Evolutionary conservation across 2,329 filamentous ascomycete species (phyloP), one percentile per base, ranked within the genome.

Genomic region (Davidsoniella australis): DNA sequence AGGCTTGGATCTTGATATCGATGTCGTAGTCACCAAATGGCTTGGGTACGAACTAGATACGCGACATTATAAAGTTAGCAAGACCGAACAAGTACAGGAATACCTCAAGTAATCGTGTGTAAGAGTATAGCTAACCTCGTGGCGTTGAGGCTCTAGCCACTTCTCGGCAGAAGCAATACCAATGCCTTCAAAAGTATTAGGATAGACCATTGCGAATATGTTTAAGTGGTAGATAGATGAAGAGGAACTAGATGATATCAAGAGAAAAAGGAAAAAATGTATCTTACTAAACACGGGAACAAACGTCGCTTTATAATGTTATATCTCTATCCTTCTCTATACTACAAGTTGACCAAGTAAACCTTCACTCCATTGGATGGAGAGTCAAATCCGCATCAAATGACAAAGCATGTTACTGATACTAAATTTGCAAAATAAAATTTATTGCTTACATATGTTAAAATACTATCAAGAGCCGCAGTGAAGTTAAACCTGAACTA

Each of bases 11-110:
- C 67, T 85, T 82, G 64, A 93, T 75, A 59, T 91, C 84, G 56
- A 91, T 76, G 60, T 91, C 84, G 64, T 82, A 73, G 60, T 86
- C 82, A 53, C 80, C 60, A 87, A 89, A 16, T 79, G 80, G 82
- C 69, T 93, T 91, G 52, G 88, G 78, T 57, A 79, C 75, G 69
- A 85, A 86, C 69, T 88, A 20, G 12, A 40, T 23, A 23, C 20
- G 38, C 23, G 17, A 46, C 29, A 20, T 8, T 6, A 41, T 7
- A 23, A 43, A 14, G 38, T 18, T 7, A 37, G 40, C 16, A 29
- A 42, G 23, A 17, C 6, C 18, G 20, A 48, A 40, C 14, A 47
- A 36, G 20, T 23, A 23, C 20, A 5, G 16, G 5, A 46, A 36
- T 10, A 46, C 23, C n/a, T 9, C 18, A 9, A 36, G 33, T 10